These are phyloP conservation scores for Bipolaris zeicola DNA, from an alignment of 2,329 filamentous ascomycete genomes.

Conservation along the genomic window DNA sequence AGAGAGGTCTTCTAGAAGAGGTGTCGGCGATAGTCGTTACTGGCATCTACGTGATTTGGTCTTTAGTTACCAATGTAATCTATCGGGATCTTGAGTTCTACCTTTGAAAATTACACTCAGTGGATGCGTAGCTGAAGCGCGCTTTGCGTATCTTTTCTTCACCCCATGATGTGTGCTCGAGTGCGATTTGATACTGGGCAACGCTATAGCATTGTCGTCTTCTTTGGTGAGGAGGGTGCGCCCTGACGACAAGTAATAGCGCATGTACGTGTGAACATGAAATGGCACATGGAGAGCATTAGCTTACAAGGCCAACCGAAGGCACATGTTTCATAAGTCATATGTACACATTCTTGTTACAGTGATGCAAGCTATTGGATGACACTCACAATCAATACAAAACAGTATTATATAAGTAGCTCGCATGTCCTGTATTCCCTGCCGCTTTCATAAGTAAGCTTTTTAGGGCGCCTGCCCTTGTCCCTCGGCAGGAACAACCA, in stretches of 20 bases:
- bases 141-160: constrained; percentile 13
- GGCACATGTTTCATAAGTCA: background rate
- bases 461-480: constrained; percentile 24
- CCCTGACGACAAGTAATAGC: background rate
- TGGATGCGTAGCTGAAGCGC: constrained; percentile 23
- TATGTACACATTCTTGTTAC: constrained; percentile 9
- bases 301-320: background rate
- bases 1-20: constrained; percentile 25
- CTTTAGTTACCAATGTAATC: constrained; percentile 17
- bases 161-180: constrained; percentile 15
- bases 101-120: constrained; percentile 39
- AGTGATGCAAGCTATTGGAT: background rate
- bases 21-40: constrained; percentile 32
- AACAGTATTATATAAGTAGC: background rate
- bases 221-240: constrained; percentile 13
- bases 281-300: background rate
- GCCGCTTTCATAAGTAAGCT: background rate
- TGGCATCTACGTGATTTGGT: constrained; percentile 26
- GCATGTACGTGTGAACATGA: background rate
- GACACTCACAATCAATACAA: background rate
- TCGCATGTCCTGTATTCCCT: too few relatives aligned
- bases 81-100: constrained; percentile 1
- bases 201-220: background rate
- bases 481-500: constrained; percentile 66
- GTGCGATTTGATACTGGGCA: constrained; percentile 6